These are phyloP conservation scores for Aspergillus floridensis DNA, from an alignment of 2,329 filamentous ascomycete species.

Conservation along the genomic window DNA sequence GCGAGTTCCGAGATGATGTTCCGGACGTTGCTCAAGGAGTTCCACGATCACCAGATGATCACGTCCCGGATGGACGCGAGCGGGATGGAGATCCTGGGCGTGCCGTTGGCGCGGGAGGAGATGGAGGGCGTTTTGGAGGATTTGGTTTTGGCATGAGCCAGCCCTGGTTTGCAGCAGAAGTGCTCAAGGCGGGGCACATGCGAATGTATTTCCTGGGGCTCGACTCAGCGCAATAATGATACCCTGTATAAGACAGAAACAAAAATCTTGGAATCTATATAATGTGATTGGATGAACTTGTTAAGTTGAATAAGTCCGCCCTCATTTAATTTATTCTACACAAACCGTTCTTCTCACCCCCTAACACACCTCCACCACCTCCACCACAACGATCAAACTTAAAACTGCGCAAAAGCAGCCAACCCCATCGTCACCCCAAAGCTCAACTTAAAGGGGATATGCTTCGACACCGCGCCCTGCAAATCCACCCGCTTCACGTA, in stretches of 20 bases:
- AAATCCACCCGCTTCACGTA: constrained; percentile 43
- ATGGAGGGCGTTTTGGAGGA: constrained; percentile 87
- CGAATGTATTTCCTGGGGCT: background rate
- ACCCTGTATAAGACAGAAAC: constrained; percentile 26
- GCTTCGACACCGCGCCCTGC: constrained; percentile 35
- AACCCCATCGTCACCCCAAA: constrained; percentile 47
- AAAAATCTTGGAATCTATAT: background rate
- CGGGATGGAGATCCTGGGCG: constrained; percentile 79
- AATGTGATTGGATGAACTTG: background rate
- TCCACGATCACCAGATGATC: constrained; percentile 98
- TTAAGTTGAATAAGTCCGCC: too few relatives aligned
- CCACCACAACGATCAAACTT: background rate
- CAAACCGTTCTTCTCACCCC: background rate
- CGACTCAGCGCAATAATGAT: constrained; percentile 28
- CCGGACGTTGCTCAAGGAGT: constrained; percentile 89
- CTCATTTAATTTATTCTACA: background rate
- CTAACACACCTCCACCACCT: background rate
- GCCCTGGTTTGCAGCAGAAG: background rate
- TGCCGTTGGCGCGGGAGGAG: constrained; percentile 85
- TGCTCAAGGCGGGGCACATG: background rate
- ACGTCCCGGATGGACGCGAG: constrained; percentile 80
- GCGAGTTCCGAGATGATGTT: constrained; percentile 97
- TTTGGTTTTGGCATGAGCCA: constrained; percentile 41
- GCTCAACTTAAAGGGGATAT: constrained; percentile 47
- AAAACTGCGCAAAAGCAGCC: constrained; percentile 47